A percentile compares a stretch with the other conserved stretches of the same genome.
Conservation (phyloP, 768 basidiomycete species). For the Termitomyces sp. region DNA sequence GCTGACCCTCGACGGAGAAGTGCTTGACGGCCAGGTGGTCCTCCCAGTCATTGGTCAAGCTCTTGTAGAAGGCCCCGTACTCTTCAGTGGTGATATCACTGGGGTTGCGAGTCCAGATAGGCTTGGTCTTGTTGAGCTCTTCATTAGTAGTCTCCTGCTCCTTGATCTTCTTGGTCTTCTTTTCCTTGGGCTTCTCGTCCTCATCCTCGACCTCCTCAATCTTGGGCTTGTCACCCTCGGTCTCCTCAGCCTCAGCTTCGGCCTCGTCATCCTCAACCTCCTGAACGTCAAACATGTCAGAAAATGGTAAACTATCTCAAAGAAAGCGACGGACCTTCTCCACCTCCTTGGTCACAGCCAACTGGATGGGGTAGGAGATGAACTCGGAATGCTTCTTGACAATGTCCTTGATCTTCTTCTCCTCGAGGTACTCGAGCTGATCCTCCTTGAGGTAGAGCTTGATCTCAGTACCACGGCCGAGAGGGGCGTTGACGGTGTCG, state of each 20-base stretch:
- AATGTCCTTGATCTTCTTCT: conserved; percentile 98
- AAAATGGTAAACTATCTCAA: background rate
- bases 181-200: conserved; percentile 79
- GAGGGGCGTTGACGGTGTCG: conserved; percentile 83
- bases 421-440: conserved; percentile 97
- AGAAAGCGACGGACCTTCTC: conserved; percentile 76
- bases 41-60: conserved; percentile 99
- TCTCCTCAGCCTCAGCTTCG: conserved; percentile 65
- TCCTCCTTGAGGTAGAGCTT: conserved; percentile 96
- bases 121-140: conserved; percentile 99
- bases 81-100: conserved; percentile 90
- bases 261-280: conserved; percentile 86
- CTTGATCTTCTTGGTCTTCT: conserved; percentile 94
- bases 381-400: conserved; percentile 99
- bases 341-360: conserved; percentile 97
- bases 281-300: conserved; percentile 29
- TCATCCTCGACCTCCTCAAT: conserved; percentile 83
- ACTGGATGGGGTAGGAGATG: conserved; percentile 99
- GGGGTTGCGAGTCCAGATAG: conserved; percentile 99
- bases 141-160: conserved; percentile 84
- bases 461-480: conserved; percentile 93
- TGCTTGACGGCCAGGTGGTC: conserved; percentile 99
- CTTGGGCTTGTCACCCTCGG: conserved; percentile 70
- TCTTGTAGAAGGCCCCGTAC: conserved; percentile 98
- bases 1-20: conserved; percentile 99